Evolutionary conservation across 2,329 filamentous ascomycete genomes (phyloP).

Genomic region (Neofusicoccum laricinum): DNA sequence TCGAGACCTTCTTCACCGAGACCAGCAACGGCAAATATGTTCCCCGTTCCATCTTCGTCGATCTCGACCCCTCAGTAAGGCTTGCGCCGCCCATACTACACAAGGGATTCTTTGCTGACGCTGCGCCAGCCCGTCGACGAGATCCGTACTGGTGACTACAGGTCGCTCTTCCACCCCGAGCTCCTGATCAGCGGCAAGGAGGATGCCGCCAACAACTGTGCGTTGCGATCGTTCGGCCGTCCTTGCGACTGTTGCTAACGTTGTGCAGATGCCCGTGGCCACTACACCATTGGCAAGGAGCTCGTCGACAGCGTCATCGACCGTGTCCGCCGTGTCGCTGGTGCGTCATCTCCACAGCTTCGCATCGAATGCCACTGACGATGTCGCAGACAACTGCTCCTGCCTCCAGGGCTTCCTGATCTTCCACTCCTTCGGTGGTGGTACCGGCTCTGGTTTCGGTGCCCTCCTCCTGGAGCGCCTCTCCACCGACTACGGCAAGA

Average conservation of each 20-base stretch:
- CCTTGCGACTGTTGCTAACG: conserved; percentile 8
- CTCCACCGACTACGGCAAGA: conserved; percentile 99
- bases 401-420: conserved; percentile 99
- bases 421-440: conserved; percentile 99
- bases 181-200: conserved; percentile 99
- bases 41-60: conserved; percentile 97
- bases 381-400: conserved; percentile 74
- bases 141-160: conserved; percentile 96
- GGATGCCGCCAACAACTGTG: conserved; percentile 94
- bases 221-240: background rate
- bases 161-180: conserved; percentile 96
- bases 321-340: conserved; percentile 92
- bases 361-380: background rate
- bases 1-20: conserved; percentile 99
- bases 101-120: conserved; percentile 8
- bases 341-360: background rate
- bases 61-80: conserved; percentile 94
- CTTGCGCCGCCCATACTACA: background rate
- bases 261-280: conserved; percentile 78
- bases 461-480: conserved; percentile 98
- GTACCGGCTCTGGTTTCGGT: conserved; percentile 97
- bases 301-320: conserved; percentile 97
- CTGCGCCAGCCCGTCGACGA: conserved; percentile 67
- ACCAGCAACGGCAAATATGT: conserved; percentile 99
- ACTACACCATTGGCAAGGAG: conserved; percentile 99